Evolutionary conservation across 2,329 filamentous ascomycete genomes (phyloP).

Genomic region (Bipolaris gigantea): DNA sequence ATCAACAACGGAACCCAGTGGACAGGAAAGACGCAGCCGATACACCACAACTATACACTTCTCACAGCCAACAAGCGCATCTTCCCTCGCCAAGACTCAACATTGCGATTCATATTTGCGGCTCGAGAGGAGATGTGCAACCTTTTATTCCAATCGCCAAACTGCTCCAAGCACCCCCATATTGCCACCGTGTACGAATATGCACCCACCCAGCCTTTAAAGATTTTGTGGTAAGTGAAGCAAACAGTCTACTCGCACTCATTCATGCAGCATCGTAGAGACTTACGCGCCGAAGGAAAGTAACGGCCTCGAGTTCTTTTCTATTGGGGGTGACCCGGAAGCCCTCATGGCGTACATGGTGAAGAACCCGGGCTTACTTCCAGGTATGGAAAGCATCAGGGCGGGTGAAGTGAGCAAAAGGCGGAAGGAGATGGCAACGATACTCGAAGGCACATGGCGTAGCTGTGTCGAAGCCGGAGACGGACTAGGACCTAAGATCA

Average conservation of each 20-base stretch:
- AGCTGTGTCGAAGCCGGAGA: conserved; percentile 46
- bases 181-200: conserved; percentile 34
- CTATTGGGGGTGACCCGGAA: conserved; percentile 41
- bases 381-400: conserved; percentile 31
- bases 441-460: conserved; percentile 41
- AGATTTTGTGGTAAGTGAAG: conserved; percentile 19
- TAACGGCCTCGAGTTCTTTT: conserved; percentile 44
- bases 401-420: conserved; percentile 41
- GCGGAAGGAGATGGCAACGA: conserved; percentile 31
- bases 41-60: not conserved
- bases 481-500: conserved; percentile 17
- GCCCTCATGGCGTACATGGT: conserved; percentile 58
- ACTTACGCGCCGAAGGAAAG: conserved; percentile 12
- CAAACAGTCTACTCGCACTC: too few relatives aligned
- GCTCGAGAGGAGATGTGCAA: conserved; percentile 59
- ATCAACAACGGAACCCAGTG: conserved; percentile 9
- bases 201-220: conserved; percentile 34
- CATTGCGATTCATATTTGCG: conserved; percentile 60
- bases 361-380: conserved; percentile 50
- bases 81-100: conserved; percentile 43
- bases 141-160: conserved; percentile 62
- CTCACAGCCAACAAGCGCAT: not conserved
- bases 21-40: not conserved
- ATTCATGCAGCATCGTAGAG: not conserved
- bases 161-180: conserved; percentile 42